These are phyloP conservation scores for Cryptococcus floricola DNA, from an alignment of 1,284 basidiomycete genomes.

Conservation along the genomic window DNA sequence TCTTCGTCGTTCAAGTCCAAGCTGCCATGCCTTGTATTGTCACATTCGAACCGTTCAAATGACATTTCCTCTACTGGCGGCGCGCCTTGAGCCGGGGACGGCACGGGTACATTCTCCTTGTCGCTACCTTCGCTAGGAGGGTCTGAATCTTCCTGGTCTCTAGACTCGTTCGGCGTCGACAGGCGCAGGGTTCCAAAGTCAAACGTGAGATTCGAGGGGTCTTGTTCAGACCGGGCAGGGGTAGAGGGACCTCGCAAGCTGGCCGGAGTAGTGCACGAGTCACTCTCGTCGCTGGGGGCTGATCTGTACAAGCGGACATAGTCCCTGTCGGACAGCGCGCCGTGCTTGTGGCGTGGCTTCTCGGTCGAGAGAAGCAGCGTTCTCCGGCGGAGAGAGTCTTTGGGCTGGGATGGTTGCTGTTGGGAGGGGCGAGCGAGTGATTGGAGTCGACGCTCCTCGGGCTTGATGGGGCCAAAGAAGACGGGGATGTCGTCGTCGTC, in stretches of 20 bases:
- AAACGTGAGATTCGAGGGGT: not conserved
- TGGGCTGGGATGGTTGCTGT: not conserved
- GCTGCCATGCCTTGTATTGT: not conserved
- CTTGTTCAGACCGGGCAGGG: not conserved
- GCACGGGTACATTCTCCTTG: conserved; percentile 37
- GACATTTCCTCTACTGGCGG: not conserved
- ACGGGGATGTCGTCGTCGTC: conserved; percentile 32
- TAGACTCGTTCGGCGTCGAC: conserved; percentile 3
- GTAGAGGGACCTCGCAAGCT: not conserved
- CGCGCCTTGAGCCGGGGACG: not conserved
- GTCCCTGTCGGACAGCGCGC: not conserved
- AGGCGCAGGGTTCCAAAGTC: conserved; percentile 1
- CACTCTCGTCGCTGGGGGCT: conserved; percentile 1
- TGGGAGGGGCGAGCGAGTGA: conserved; percentile 9
- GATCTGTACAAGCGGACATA: not conserved
- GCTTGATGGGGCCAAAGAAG: conserved; percentile 32
- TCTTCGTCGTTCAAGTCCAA: conserved; percentile 3
- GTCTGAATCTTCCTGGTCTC: not conserved
- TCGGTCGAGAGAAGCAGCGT: conserved; percentile 8
- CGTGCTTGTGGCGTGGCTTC: not conserved
- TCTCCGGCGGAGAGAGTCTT: conserved; percentile 13
- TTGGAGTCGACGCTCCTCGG: conserved; percentile 23
- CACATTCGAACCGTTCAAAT: not conserved
- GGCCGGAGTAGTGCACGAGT: not conserved
- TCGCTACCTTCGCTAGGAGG: conserved; percentile 27